These are phyloP conservation scores for Fusarium pseudograminearum DNA, from an alignment of 2,329 filamentous ascomycete genomes.

Conservation along the genomic window DNA sequence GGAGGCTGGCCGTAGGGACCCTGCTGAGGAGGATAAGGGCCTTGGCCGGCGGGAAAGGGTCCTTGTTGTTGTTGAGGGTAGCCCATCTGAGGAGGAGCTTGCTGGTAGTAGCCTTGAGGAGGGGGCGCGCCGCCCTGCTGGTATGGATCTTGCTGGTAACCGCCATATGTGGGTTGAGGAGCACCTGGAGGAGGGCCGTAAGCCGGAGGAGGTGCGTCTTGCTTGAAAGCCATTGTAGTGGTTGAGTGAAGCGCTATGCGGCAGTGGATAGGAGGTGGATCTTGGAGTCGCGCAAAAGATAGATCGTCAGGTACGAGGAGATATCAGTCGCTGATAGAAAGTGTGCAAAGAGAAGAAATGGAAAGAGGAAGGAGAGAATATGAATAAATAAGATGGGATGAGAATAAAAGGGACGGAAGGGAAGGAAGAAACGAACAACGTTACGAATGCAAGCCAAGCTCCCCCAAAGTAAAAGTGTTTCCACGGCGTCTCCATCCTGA, in stretches of 20 bases:
- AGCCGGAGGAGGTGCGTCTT: constrained; percentile 64
- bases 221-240: constrained; percentile 53
- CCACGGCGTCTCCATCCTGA: constrained; percentile 27
- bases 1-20: constrained; percentile 54
- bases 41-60: constrained; percentile 52
- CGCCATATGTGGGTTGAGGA: constrained; percentile 60
- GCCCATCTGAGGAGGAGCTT: constrained; percentile 50
- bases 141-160: constrained; percentile 53
- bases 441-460: constrained; percentile 24
- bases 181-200: constrained; percentile 57
- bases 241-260: constrained; percentile 10
- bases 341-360: constrained; percentile 1
- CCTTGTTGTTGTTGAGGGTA: constrained; percentile 51
- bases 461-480: constrained; percentile 27
- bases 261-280: constrained; percentile 12
- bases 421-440: constrained; percentile 28
- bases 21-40: constrained; percentile 52
- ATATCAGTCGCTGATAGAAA: constrained; percentile 14
- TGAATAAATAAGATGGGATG: constrained; percentile 14
- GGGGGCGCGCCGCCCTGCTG: constrained; percentile 40
- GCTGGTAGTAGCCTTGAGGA: constrained; percentile 47
- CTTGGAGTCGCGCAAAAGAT: constrained; percentile 7
- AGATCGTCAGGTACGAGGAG: constrained; percentile 7
- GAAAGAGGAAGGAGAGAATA: constrained; percentile 6
- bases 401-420: constrained; percentile 26